phyloP scores from a whole-genome alignment of 345 rosid genomes.

The Ceriops zippeliana region DNA sequence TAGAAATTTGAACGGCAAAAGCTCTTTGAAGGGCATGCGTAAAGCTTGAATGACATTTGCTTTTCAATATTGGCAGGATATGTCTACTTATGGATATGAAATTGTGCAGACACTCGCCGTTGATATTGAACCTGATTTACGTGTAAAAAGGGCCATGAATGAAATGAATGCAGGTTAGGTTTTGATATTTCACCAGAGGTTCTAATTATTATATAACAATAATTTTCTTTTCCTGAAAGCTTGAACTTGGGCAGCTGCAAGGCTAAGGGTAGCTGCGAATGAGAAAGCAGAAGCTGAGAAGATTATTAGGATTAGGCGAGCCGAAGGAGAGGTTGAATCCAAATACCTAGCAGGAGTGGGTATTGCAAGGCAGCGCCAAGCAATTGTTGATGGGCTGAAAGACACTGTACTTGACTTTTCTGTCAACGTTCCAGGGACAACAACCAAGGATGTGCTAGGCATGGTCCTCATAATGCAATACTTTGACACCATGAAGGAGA shows the following conservation, averaged over 20 bases:
- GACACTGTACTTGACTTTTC: slow-evolving; percentile 28
- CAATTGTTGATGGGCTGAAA: slow-evolving; percentile 24
- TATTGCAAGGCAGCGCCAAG: slow-evolving; percentile 25
- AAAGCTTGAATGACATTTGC: background rate
- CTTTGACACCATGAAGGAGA: slow-evolving; percentile 27
- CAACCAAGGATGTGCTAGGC: slow-evolving; percentile 24
- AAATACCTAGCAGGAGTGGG: slow-evolving; percentile 21
- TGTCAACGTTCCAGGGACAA: slow-evolving; percentile 21
- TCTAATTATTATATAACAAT: background rate
- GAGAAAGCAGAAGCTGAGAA: slow-evolving; percentile 30
- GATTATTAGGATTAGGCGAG: slow-evolving; percentile 17
- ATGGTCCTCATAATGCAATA: slow-evolving; percentile 28
- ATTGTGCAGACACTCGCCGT: slow-evolving; percentile 21
- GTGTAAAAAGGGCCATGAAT: slow-evolving; percentile 20
- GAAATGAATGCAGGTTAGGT: slow-evolving; percentile 19
- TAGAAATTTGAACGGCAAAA: too few species aligned
- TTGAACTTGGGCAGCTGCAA: slow-evolving; percentile 14
- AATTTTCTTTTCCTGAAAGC: background rate
- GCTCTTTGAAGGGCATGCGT: background rate
- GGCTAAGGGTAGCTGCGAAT: slow-evolving; percentile 19
- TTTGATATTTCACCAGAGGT: background rate
- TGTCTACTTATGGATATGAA: slow-evolving; percentile 20
- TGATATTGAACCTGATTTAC: slow-evolving; percentile 17
- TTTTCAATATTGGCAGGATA: background rate
- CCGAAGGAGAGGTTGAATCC: slow-evolving; percentile 23